Evolutionary conservation across 805 yeast genomes (phyloP), one percentile per base, ranked within the genome.

Genomic region (Candida alai): DNA sequence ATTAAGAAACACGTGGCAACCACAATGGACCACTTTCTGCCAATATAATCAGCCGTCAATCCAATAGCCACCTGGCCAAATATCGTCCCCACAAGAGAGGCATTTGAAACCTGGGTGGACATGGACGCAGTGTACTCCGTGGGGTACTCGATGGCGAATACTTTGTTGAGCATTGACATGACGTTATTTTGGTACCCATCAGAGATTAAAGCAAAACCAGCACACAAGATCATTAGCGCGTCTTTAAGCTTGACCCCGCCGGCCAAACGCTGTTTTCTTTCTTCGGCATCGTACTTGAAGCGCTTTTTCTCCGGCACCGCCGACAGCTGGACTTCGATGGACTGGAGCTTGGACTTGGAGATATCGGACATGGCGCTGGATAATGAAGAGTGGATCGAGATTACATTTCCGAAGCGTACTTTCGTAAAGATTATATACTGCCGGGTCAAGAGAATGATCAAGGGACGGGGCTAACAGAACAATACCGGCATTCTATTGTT

Each of bases 161-260:
- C 70, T 14, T 70, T 59, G 54, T 81, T 82, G 44, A 72, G 47
- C 80, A 80, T 78, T 4, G 85, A 73, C 85, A 82, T 80, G 42
- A 80, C 70, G 45, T 76, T 79, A 51, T 82, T 82, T 52, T 80
- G 86, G 56, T 82, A 82, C 4, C 89, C 89, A 58, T 84, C 93
- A 15, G 84, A 75, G 47, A 81, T 74, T 50, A 84, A 68, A 0
- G 89, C 93, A 43, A 76, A 79, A 10, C 93, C 90, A 16, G 88
- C 67, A 57, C 84, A 76, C 28, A 78, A 49, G 41, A 82, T 75
- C 35, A 78, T 56, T 32, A 66, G 45, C 19, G 60, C 40, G 36
- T 65, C 68, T 17, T 48, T 56, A 23, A 42, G 18, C 22, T 43
- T 45, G 14, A 54, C 53, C 1, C 58, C 58, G 5, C 45, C 47